Evolutionary conservation across 2,329 filamentous ascomycete genomes (phyloP).

Genomic region (Penicillium hesseltinei): DNA sequence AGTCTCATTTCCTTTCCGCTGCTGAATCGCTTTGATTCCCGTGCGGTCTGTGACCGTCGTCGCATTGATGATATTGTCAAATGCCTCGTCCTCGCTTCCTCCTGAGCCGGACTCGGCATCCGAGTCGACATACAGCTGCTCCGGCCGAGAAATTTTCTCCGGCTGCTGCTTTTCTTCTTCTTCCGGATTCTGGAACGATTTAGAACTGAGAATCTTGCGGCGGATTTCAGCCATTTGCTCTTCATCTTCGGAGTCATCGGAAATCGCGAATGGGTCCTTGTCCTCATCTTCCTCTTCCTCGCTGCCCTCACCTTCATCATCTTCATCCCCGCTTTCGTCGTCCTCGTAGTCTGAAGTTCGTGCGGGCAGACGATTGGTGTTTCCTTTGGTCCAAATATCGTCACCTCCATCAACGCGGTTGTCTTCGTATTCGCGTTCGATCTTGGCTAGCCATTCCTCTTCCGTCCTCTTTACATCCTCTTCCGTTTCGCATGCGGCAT

Average conservation of each 20-base stretch:
- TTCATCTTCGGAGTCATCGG: constrained; percentile 77
- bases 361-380: constrained; percentile 68
- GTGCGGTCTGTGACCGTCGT: constrained; percentile 84
- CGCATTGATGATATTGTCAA: constrained; percentile 90
- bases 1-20: constrained; percentile 51
- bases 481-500: constrained; percentile 79
- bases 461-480: constrained; percentile 80
- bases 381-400: constrained; percentile 88
- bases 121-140: constrained; percentile 56
- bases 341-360: constrained; percentile 54
- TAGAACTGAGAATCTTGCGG: constrained; percentile 84
- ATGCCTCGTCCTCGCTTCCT: constrained; percentile 65
- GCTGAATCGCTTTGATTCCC: constrained; percentile 65
- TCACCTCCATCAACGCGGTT: constrained; percentile 63
- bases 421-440: constrained; percentile 85
- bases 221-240: constrained; percentile 92
- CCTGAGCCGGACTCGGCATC: constrained; percentile 72
- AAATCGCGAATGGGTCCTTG: constrained; percentile 71
- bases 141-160: constrained; percentile 62
- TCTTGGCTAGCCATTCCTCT: constrained; percentile 80
- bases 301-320: constrained; percentile 46
- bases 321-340: constrained; percentile 47
- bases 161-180: constrained; percentile 54
- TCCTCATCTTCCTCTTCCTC: constrained; percentile 48
- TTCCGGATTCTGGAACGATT: constrained; percentile 69